Percentiles rank a stretch among this genome's conserved stretches.
Evolutionary conservation across 495 filamentous ascomycete genomes (phyloP).

Genomic region (Talaromyces nanjingensis): DNA sequence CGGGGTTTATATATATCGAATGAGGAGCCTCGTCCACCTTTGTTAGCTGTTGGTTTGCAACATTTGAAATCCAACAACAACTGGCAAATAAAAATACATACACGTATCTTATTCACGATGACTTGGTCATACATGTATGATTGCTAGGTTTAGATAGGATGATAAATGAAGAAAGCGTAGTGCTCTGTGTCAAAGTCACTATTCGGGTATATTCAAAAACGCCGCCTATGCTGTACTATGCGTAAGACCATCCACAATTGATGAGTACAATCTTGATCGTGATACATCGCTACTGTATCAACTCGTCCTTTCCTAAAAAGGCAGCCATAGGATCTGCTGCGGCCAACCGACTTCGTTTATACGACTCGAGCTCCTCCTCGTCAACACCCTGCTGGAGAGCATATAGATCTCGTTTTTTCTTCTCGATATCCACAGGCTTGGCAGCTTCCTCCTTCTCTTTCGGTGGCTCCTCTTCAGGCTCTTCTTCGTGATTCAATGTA

Average conservation of each 20-base stretch:
- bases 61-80: background rate
- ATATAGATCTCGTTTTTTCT: slow-evolving; percentile 63
- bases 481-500: slow-evolving; percentile 12
- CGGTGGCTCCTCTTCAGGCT: slow-evolving; percentile 16
- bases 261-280: background rate
- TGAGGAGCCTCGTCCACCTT: background rate
- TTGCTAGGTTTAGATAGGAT: background rate
- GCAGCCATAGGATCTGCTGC: slow-evolving; percentile 82
- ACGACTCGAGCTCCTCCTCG: slow-evolving; percentile 78
- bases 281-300: slow-evolving; percentile 12
- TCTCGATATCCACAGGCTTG: slow-evolving; percentile 28
- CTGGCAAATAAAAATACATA: background rate
- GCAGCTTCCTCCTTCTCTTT: slow-evolving; percentile 22
- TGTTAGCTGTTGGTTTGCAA: background rate
- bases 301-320: slow-evolving; percentile 56
- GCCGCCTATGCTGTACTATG: slow-evolving; percentile 8
- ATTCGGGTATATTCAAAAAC: slow-evolving; percentile 5
- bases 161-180: background rate
- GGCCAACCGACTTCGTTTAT: slow-evolving; percentile 61
- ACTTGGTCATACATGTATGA: too few species aligned
- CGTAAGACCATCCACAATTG: background rate
- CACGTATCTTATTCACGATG: background rate
- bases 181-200: background rate
- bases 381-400: slow-evolving; percentile 65
- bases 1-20: background rate